phyloP scores from a whole-genome alignment of 1,284 basidiomycete genomes.

The Rhodotorula sp. region DNA sequence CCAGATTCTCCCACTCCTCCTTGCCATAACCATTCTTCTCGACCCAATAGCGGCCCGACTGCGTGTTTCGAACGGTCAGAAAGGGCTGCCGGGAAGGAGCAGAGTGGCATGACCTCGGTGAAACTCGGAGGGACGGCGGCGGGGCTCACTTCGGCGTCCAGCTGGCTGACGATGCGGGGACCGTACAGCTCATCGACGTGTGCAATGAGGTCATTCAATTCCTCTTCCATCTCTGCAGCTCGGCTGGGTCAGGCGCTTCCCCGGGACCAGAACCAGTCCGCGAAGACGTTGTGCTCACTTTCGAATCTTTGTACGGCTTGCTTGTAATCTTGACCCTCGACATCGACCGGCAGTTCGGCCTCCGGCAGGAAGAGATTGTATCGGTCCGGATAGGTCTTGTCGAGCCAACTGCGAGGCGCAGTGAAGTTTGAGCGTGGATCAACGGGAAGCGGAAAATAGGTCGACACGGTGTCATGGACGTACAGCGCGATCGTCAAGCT shows the following conservation, averaged over 20 bases:
- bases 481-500: slow-evolving; percentile 15
- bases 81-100: no score
- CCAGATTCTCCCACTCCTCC: neutral
- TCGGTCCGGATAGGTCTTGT: slow-evolving; percentile 19
- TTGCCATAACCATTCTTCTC: slow-evolving; percentile 8
- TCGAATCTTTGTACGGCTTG: neutral
- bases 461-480: neutral
- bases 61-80: neutral
- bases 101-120: no score
- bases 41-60: slow-evolving; percentile 25
- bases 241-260: neutral
- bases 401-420: slow-evolving; percentile 11
- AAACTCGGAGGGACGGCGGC: no score
- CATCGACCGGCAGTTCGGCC: neutral
- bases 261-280: no score
- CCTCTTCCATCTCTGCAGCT: neutral
- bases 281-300: neutral
- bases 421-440: neutral
- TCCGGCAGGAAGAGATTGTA: slow-evolving; percentile 27
- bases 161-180: neutral
- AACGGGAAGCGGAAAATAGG: neutral
- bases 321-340: slow-evolving; percentile 1
- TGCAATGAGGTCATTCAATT: neutral
- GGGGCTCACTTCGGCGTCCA: slow-evolving; percentile 14
- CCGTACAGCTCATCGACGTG: slow-evolving; percentile 8